Evolutionary conservation across 495 filamentous ascomycete genomes (phyloP), one percentile per base, ranked within the genome.

Genomic region (Durotheca rogersii): DNA sequence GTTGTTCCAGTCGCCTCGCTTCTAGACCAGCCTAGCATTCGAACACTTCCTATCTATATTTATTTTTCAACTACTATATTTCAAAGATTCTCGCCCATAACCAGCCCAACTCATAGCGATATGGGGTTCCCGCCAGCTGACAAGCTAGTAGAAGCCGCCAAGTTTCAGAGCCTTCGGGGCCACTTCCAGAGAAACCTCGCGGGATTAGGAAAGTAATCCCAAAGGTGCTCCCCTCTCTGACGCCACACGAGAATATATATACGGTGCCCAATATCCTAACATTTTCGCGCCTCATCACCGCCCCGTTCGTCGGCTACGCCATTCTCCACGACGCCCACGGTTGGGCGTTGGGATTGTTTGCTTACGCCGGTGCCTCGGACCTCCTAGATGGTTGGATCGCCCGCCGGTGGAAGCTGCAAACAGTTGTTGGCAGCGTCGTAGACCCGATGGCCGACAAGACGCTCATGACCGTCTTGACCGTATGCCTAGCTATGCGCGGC

Each of bases 391-490:
- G 93, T 30, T 96, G 82, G 72, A 90, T 98, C 48, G 93, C 93
- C 11, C 82, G 93, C 32, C 76, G 75, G 38, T 97, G 86, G 79
- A 84, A 90, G 30, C 81, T 89, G 7, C 85, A 90, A 68, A 97
- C 93, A 0, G 94, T 98, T 1, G 89, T 97, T 10, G 93, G 93
- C n/a, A 91, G 87, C 37, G 83, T 98, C 23, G 90, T 98, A 44
- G 92, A 97, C 60, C 92, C 92, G 7, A 93, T 95, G 87, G 92
- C 92, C 10, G 92, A 97, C 64, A 97, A 97, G 75, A 81, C 82
- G 7, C 74, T 97, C 51, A 97, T 98, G 93, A 96, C 90, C 2
- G 78, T 95, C 23, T 72, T 94, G 43, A 92, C 91, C 0, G 84
- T 90, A 5, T 87, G 84, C 49, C 65, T 97, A 30, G 91, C 90